Conservation (phyloP, 2,329 filamentous ascomycete species). For the Colletotrichum horii region DNA sequence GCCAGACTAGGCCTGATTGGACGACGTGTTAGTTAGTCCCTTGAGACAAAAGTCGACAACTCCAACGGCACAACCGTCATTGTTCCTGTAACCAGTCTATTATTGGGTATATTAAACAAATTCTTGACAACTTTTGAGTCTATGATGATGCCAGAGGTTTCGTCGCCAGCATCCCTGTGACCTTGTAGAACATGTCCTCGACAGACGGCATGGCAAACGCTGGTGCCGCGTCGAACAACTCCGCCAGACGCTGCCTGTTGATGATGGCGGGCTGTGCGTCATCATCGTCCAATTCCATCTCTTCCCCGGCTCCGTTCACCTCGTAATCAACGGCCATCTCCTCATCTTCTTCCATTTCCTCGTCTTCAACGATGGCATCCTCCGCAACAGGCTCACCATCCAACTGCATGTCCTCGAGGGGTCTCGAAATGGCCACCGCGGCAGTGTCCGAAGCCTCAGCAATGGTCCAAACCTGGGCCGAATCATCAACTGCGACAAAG, state of each 20-base stretch:
- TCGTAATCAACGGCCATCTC: conserved; percentile 48
- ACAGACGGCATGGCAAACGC: conserved; percentile 74
- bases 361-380: conserved; percentile 30
- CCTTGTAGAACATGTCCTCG: conserved; percentile 77
- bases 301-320: conserved; percentile 38
- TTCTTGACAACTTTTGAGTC: conserved; percentile 8
- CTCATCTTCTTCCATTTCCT: conserved; percentile 38
- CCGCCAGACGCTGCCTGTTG: conserved; percentile 69
- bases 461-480: conserved; percentile 72
- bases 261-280: conserved; percentile 65
- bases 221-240: conserved; percentile 73
- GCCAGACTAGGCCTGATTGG: not conserved
- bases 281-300: conserved; percentile 52
- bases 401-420: conserved; percentile 59
- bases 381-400: conserved; percentile 26
- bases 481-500: conserved; percentile 78
- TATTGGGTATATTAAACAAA: conserved; percentile 22
- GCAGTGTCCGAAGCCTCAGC: conserved; percentile 63
- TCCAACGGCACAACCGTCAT: not conserved
- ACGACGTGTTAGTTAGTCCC: not conserved
- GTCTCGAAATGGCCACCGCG: conserved; percentile 56
- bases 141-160: conserved; percentile 48
- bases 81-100: conserved; percentile 9
- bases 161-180: conserved; percentile 67
- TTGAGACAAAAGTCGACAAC: not conserved